A percentile compares a stretch with the other conserved stretches of the same genome.
Evolutionary conservation across 2,329 filamentous ascomycete species (phyloP).

Genomic region (Scedosporium minutisporum): DNA sequence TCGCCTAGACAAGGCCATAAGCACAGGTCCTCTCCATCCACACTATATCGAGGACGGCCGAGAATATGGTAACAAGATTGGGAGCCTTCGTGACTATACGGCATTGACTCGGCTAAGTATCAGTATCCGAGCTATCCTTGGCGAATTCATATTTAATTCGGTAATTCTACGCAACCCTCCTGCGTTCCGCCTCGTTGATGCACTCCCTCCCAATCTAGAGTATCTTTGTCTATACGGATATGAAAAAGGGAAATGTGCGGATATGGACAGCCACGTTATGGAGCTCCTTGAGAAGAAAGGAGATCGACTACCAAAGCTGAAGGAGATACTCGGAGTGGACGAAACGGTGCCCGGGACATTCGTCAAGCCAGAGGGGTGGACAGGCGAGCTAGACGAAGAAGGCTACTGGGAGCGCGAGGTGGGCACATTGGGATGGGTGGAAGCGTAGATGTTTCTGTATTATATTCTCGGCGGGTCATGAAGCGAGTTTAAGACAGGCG

Average conservation of each 20-base stretch:
- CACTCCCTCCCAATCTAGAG: slow-evolving; percentile 9
- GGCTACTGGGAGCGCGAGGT: not conserved
- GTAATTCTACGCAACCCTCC: not conserved
- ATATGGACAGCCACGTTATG: slow-evolving; percentile 3
- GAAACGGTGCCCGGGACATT: not conserved
- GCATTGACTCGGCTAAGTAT: slow-evolving; percentile 8
- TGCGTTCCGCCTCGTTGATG: slow-evolving; percentile 8
- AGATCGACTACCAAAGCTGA: slow-evolving; percentile 7
- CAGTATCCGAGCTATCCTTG: not conserved
- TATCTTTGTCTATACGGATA: slow-evolving; percentile 11
- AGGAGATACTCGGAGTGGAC: not conserved
- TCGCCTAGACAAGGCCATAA: not conserved
- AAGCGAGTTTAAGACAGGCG: no score
- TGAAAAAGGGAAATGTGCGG: slow-evolving; percentile 3
- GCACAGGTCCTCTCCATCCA: slow-evolving; percentile 1
- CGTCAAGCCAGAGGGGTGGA: not conserved
- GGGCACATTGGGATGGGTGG: not conserved
- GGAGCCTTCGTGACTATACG: slow-evolving; percentile 7
- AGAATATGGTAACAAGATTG: slow-evolving; percentile 6
- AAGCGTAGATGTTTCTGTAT: not conserved
- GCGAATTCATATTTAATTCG: not conserved
- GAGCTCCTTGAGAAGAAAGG: slow-evolving; percentile 9
- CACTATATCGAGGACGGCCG: not conserved
- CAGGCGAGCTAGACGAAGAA: not conserved
- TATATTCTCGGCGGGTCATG: no score